Evolutionary conservation across 257 asterid genomes (phyloP).

Genomic region (Nicotiana benthamiana): DNA sequence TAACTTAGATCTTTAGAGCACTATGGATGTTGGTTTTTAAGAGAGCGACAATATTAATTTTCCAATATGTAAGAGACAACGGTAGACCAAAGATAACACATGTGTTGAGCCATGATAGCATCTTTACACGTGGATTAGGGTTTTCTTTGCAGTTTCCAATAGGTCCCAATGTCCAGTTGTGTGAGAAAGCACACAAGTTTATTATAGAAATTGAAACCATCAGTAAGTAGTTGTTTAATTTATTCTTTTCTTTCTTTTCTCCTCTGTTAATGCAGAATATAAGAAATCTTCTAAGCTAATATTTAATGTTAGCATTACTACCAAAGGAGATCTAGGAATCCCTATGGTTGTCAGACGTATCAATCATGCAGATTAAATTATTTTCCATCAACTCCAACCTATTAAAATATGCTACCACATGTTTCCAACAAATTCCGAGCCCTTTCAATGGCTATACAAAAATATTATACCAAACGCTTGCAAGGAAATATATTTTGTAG

Average conservation of each 20-base stretch:
- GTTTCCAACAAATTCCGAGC: neutral
- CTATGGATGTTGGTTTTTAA: conserved; percentile 14
- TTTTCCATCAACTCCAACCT: neutral
- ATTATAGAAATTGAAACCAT: neutral
- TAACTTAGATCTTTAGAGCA: conserved; percentile 25
- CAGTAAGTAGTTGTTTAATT: neutral
- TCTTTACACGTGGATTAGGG: conserved; percentile 40
- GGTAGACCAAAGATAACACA: neutral
- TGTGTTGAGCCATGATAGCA: conserved; percentile 19
- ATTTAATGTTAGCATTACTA: conserved; percentile 5
- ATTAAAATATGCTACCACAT: conserved; percentile 1
- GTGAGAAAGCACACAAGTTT: neutral
- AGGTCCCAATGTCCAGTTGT: conserved; percentile 21
- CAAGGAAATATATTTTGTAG: neutral
- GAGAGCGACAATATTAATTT: neutral
- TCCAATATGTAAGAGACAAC: conserved; percentile 19
- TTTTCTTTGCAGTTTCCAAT: conserved; percentile 27
- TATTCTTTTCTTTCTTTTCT: neutral
- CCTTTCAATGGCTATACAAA: neutral
- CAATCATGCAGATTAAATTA: conserved; percentile 29
- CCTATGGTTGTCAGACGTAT: conserved; percentile 5
- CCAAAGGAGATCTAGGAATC: conserved; percentile 26
- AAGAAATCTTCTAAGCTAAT: conserved; percentile 15
- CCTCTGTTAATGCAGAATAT: neutral
- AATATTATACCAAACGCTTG: neutral